Evolutionary conservation across 2,329 filamentous ascomycete genomes (phyloP).

Genomic region (Ophidiomyces ophidiicola): DNA sequence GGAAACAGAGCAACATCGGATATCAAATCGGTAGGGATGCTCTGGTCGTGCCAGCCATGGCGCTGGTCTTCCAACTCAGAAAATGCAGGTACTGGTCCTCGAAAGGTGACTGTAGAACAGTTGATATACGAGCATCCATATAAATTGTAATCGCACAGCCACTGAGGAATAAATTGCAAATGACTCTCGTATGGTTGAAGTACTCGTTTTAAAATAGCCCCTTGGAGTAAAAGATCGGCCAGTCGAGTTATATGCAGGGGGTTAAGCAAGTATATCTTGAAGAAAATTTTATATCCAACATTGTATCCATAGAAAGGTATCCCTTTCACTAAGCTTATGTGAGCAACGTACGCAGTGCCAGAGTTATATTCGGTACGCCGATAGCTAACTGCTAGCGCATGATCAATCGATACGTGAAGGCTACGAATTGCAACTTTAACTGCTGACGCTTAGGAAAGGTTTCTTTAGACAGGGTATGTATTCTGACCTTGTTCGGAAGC

Average conservation of each 20-base stretch:
- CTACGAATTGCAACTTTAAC: constrained; percentile 64
- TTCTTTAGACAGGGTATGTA: background rate
- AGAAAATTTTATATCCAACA: constrained; percentile 78
- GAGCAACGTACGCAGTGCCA: constrained; percentile 65
- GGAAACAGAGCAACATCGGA: constrained; percentile 54
- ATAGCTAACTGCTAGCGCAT: constrained; percentile 76
- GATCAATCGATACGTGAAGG: constrained; percentile 78
- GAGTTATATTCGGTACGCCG: constrained; percentile 60
- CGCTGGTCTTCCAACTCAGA: constrained; percentile 48
- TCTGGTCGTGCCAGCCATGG: constrained; percentile 70
- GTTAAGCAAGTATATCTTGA: constrained; percentile 92
- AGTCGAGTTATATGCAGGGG: constrained; percentile 76
- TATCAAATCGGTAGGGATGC: constrained; percentile 49
- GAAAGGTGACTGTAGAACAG: constrained; percentile 57
- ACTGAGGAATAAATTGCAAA: constrained; percentile 81
- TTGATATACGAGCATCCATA: constrained; percentile 87
- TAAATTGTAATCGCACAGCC: constrained; percentile 97
- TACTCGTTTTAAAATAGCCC: constrained; percentile 66
- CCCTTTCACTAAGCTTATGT: constrained; percentile 84
- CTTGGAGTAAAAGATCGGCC: constrained; percentile 75
- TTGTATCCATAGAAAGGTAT: constrained; percentile 93
- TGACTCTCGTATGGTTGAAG: constrained; percentile 94
- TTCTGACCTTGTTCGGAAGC: constrained; percentile 53
- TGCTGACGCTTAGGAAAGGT: constrained; percentile 26
- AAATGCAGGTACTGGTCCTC: constrained; percentile 60